Base-by-base conservation (phyloP, 805 yeast genomes). In the Zygoascus bituminiphila region DNA sequence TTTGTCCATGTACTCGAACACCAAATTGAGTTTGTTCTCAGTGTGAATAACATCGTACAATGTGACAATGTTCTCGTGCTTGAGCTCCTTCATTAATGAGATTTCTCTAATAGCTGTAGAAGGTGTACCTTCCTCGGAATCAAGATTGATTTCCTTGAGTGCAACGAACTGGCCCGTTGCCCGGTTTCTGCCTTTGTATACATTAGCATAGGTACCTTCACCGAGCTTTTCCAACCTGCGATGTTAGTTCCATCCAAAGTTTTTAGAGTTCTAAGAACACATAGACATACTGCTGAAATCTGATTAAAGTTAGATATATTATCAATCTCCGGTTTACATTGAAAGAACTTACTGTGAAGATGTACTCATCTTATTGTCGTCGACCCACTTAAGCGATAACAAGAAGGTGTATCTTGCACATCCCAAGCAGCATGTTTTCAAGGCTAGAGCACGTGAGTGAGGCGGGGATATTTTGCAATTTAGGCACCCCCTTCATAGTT, bases 151-250 rank as follows among this genome's bases (percentile, higher is more conserved):
- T 65, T 93, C 98, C 64, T 93, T 93, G 59, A 93, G 72, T 0
- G 98, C 98, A 17, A 93, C 98, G 17, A 89, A 74, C 48, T 86
- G 88, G 45, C 88, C 96, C 24, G 89, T 83, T 59, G 82, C 79
- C 53, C 86, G 78, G 65, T 86, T 93, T 62, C 88, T 78, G 37
- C 85, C 98, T 61, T 91, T 93, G 71, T 91, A 93, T 29, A 93
- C 98, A n/a, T 96, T 94, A 59, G 98, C 98, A 68, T 93, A 93
- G 0, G 98, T 87, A 44, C 96, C 96, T 68, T 87, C 96, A 19
- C 96, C 96, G 35, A 87, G 75, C 70, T 87, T 87, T 64, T 88
- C 96, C 48, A 86, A 76, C 65, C 71, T 65, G 42, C 26, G 22
- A 20, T 2, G 47, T 52, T 46, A 44, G 58, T 35, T 24, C 10